A percentile compares a stretch with the other conserved stretches of the same genome.
phyloP scores from a whole-genome alignment of 176 grass and related monocot species.

The Panicum miliaceum region DNA sequence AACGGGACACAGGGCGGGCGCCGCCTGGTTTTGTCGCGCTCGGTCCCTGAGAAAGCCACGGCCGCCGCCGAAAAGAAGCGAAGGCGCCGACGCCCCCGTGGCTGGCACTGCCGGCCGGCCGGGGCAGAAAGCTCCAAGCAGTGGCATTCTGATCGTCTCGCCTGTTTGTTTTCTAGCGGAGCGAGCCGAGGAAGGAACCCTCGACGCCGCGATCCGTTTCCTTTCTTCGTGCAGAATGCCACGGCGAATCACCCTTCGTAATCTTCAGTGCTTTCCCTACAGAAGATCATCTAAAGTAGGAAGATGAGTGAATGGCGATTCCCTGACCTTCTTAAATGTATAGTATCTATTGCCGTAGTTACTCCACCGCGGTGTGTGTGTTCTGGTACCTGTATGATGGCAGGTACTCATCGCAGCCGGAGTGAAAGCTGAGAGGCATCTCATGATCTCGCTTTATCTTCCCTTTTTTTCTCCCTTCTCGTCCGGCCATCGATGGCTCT shows the following conservation, averaged over 20 bases:
- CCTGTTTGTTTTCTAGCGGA: background rate
- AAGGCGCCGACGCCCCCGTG: background rate
- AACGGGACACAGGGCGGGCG: background rate
- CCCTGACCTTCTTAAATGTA: too few species aligned
- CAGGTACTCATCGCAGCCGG: background rate
- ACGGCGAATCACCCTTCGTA: background rate
- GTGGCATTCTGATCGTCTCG: background rate
- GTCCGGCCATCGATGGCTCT: background rate
- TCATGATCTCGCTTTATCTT: background rate
- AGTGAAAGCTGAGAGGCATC: background rate
- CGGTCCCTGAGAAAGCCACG: background rate
- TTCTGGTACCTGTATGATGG: too few species aligned
- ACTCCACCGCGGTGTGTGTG: background rate
- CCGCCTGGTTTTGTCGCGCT: slow-evolving; percentile 4
- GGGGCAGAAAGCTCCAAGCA: background rate
- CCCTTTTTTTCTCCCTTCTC: background rate
- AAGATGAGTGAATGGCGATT: too few species aligned
- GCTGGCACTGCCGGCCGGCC: background rate
- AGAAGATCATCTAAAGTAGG: too few species aligned
- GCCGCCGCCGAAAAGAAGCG: background rate
- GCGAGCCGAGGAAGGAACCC: background rate
- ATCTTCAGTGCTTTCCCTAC: too few species aligned
- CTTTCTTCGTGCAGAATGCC: background rate
- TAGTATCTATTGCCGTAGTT: background rate
- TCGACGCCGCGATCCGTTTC: background rate